Evolutionary conservation across 257 asterid genomes (phyloP), one percentile per base, ranked within the genome.

Genomic region (Penstemon eatonii): DNA sequence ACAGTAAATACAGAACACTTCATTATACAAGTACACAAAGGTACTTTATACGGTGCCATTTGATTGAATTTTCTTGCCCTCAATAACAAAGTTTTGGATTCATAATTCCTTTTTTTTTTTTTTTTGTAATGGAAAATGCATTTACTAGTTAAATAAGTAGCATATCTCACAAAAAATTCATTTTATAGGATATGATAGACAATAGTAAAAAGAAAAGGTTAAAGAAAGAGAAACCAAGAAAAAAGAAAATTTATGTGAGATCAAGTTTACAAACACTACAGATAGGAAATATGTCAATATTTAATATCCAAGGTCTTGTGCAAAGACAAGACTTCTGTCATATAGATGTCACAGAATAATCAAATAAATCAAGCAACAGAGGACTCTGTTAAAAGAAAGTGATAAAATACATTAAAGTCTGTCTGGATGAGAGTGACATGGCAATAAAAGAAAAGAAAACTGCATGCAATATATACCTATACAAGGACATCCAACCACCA

Each of bases 401-500:
- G 49, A 36, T 3, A 6, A 58, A 58, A 58, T 37, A 58, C 8
- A 39, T 8, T 25, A 25, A 25, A 58, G n/a, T 40, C 50, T 18
- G 40, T 1, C 0, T 2, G 47, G 15, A 59, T 47, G 33, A 62
- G 53, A 54, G 3, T 43, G 7, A 25, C 45, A 18, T n/a, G 52
- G 8, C 12, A 3, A 44, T 12, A 59, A 5, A 12, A 1, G 60
- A 51, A 56, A 57, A 44, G 4, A 15, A 45, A 60, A 68, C 6
- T 40, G 61, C 60, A 37, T 11, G 38, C 43, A 61, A 1, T 43
- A 61, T 49, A 61, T 73, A 88, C 96, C 92, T 85, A 82, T 90
- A 92, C 69, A 90, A 74, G n/a, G 86, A 82, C 92, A 83, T 79
- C 95, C 92, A 93, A 73, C 88, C 82, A 69, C 90, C 89, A 67